Evolutionary conservation across 2,329 filamentous ascomycete genomes (phyloP).

Genomic region (Diaporthe sp.): DNA sequence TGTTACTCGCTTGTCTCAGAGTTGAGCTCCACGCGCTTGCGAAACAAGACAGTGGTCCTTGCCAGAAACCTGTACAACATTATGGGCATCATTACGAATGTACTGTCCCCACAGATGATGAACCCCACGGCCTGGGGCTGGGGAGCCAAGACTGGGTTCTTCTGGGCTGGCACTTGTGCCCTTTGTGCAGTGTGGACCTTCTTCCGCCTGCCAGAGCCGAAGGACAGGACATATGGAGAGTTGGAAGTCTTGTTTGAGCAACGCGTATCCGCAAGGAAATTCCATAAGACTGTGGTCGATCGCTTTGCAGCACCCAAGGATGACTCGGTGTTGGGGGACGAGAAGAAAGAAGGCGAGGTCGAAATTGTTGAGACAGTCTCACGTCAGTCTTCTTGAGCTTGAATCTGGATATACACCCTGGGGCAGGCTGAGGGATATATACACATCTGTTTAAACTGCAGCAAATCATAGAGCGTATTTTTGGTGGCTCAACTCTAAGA

Average conservation of each 20-base stretch:
- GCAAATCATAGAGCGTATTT: not conserved
- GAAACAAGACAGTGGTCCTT: constrained; percentile 61
- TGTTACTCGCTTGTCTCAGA: constrained; percentile 61
- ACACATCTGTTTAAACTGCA: not conserved
- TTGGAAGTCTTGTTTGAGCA: constrained; percentile 68
- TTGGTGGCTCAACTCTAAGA: not conserved
- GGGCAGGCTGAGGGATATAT: not conserved
- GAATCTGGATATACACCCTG: not conserved
- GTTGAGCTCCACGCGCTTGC: constrained; percentile 59
- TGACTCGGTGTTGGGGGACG: constrained; percentile 3
- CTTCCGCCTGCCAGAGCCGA: constrained; percentile 68
- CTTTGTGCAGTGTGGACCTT: constrained; percentile 63
- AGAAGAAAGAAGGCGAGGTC: constrained; percentile 21
- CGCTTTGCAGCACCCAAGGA: constrained; percentile 17
- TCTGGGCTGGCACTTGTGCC: constrained; percentile 61
- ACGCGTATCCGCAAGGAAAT: constrained; percentile 57
- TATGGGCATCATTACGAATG: constrained; percentile 60
- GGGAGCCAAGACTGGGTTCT: constrained; percentile 62
- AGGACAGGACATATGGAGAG: constrained; percentile 66
- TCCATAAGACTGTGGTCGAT: constrained; percentile 49
- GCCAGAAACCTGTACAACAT: constrained; percentile 63
- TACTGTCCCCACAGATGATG: constrained; percentile 62
- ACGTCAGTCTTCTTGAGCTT: not conserved
- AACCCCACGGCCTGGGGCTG: constrained; percentile 61
- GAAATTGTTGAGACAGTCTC: constrained; percentile 25